phyloP scores from a whole-genome alignment of 495 filamentous ascomycete genomes.

The Neurospora africana region DNA sequence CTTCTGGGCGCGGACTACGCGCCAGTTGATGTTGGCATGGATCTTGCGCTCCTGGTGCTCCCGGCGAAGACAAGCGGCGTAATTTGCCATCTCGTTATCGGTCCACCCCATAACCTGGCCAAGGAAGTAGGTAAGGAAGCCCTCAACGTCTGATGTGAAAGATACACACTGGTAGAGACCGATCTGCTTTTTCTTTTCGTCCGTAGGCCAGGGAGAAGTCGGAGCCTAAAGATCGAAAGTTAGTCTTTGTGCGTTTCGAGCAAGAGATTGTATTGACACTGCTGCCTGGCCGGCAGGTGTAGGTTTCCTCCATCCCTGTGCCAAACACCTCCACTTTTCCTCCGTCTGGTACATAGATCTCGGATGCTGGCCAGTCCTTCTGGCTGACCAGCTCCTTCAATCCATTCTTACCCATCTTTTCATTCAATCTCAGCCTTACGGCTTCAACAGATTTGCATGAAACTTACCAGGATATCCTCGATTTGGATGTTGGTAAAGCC shows the following conservation, averaged over 20 bases:
- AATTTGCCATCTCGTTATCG: conserved; percentile 23
- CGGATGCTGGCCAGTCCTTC: not conserved
- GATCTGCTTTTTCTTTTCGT: not conserved
- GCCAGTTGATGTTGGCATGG: conserved; percentile 10
- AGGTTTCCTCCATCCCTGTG: not conserved
- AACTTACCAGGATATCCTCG: not conserved
- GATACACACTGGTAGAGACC: conserved; percentile 13
- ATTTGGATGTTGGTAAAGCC: conserved; percentile 43
- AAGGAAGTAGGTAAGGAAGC: conserved; percentile 22
- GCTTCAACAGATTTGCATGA: not conserved
- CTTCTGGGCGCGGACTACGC: not conserved
- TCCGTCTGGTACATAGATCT: not conserved
- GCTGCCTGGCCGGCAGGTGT: not conserved
- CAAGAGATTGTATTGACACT: not conserved
- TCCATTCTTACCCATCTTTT: not conserved
- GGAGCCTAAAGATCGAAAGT: conserved; percentile 19
- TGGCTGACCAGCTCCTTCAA: not conserved
- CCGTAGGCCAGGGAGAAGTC: conserved; percentile 27
- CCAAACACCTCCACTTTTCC: conserved; percentile 5
- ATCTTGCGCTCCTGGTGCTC: conserved; percentile 17
- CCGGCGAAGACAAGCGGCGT: conserved; percentile 22
- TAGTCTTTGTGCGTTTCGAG: not conserved
- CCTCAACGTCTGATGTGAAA: conserved; percentile 22
- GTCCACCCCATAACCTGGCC: conserved; percentile 24
- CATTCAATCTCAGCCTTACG: not conserved